Base-by-base conservation (phyloP, 2,329 filamentous ascomycete genomes). In the Xylariaceae sp. region DNA sequence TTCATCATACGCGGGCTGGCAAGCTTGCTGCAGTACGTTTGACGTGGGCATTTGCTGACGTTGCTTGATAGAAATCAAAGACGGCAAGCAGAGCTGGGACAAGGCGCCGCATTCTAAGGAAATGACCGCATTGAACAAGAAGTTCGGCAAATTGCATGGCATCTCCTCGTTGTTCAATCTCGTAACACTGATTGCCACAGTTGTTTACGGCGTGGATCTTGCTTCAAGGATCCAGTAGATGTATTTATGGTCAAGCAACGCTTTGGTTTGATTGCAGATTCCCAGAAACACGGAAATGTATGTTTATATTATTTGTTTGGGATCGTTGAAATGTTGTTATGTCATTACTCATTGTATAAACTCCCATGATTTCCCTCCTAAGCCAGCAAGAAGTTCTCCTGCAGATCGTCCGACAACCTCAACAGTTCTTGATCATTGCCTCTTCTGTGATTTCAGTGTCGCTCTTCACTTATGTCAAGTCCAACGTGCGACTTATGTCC, bases 61-160 rank as follows among this genome's bases (percentile, higher is more conserved):
- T 10, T 14, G 34, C 13, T 38, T 38, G 16, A 9, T 55, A 85
- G 92, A 93, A 77, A 90, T 87, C 56, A 84, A 87, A 63, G 93
- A 97, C 67, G 90, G 90, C 49, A 97, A 96, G 79, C 89, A 88
- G 68, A 89, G 86, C 70, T 89, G 88, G 64, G 90, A 96, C 58
- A 75, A 82, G 47, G 80, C 85, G 1, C 89, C 90, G 38, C 89
- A 96, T 64, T 94, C 88, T 5, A 78, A 86, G 61, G 89, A 93
- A 74, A 97, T 97, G 92, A 71, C 83, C 61, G 78, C 77, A 9
- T 71, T 96, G 62, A 96, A 93, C 76, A 88, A 84, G 73, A 78
- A 77, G 57, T 97, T 97, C 69, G 83, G 82, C 14, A 81, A 81
- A 56, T 71, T 96, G 51, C 94, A 99, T 70, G 90, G 92, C 6